phyloP scores from a whole-genome alignment of 768 basidiomycete genomes.

The Pleurotus djamor region DNA sequence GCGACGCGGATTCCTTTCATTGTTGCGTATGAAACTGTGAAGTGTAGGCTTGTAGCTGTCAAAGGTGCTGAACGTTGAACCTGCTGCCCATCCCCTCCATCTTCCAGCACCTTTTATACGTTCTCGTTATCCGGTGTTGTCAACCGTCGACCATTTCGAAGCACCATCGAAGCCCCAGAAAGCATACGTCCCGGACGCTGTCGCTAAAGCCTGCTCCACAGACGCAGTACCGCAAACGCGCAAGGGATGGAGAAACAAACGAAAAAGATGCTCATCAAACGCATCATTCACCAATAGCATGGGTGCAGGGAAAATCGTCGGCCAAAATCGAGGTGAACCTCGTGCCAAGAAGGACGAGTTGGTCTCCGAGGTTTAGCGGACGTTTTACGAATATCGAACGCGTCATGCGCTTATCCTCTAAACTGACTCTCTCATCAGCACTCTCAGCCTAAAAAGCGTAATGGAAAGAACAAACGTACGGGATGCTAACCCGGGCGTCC shows the following conservation, averaged over 20 bases:
- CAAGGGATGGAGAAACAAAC: neutral
- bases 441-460: neutral
- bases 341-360: neutral
- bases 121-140: neutral
- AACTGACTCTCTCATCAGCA: neutral
- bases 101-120: neutral
- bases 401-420: neutral
- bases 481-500: neutral
- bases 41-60: too few relatives aligned
- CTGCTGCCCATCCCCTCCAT: neutral
- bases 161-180: neutral
- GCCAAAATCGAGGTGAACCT: neutral
- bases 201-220: slow-evolving; percentile 3
- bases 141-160: neutral
- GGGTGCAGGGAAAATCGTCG: slow-evolving; percentile 1
- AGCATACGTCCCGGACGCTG: neutral
- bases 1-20: slow-evolving; percentile 1
- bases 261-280: neutral
- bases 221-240: neutral
- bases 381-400: too few relatives aligned
- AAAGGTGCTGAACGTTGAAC: neutral
- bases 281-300: neutral
- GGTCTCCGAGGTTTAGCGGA: slow-evolving; percentile 2
- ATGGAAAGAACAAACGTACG: neutral
- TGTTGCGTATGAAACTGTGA: neutral